Percentiles rank a stretch among this genome's conserved stretches.
These are phyloP conservation scores for Moniliophthora roreri DNA, from an alignment of 1,284 basidiomycete genomes.

Conservation along the genomic window DNA sequence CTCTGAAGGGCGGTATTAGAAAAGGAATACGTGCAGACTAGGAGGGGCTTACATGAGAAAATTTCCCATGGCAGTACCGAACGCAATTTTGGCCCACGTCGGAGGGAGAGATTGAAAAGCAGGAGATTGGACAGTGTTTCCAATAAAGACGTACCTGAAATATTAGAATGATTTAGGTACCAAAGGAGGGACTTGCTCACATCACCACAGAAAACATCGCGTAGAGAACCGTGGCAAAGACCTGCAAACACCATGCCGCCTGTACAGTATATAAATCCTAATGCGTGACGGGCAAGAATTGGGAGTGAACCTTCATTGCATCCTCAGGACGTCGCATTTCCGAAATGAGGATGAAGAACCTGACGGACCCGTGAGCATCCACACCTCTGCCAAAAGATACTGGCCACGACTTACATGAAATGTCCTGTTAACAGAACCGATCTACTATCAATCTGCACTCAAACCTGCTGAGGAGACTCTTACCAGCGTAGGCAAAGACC, in stretches of 20 bases:
- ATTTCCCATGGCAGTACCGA: conserved; percentile 46
- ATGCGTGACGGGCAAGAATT: not conserved
- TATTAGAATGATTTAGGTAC: too few species aligned
- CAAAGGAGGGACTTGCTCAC: conserved; percentile 18
- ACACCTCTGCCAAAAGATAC: too few species aligned
- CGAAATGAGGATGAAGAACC: conserved; percentile 58
- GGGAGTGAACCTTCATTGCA: conserved; percentile 62
- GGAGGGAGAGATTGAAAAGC: conserved; percentile 51
- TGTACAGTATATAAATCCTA: conserved; percentile 15
- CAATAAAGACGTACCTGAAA: conserved; percentile 51
- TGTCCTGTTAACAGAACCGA: conserved; percentile 34
- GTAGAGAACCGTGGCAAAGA: conserved; percentile 51
- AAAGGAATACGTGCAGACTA: not conserved
- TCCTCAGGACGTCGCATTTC: conserved; percentile 53
- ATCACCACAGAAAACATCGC: conserved; percentile 49
- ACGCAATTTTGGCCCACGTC: conserved; percentile 49
- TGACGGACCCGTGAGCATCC: too few species aligned
- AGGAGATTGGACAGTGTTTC: conserved; percentile 55
- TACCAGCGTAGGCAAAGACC: conserved; percentile 56
- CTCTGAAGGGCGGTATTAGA: conserved; percentile 25
- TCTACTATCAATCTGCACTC: too few species aligned
- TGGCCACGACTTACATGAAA: conserved; percentile 47
- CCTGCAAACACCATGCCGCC: conserved; percentile 55
- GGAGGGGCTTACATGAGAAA: conserved; percentile 44
- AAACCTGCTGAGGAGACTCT: conserved; percentile 8